These are phyloP conservation scores for Dittrichia graveolens DNA, from an alignment of 129 eudicot genomes.

Conservation along the genomic window DNA sequence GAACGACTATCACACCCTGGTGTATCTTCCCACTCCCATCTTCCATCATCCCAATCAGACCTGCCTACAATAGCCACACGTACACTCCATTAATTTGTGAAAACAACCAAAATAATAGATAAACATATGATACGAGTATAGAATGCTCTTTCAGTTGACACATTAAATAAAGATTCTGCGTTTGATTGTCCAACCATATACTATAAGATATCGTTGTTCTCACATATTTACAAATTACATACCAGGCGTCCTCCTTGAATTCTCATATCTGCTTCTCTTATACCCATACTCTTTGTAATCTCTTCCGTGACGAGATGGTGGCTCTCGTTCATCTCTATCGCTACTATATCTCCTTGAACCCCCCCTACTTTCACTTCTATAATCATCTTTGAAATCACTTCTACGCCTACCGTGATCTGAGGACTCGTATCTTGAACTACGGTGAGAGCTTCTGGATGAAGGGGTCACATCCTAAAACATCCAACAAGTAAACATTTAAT, in stretches of 20 bases:
- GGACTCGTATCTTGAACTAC: slow-evolving; percentile 46
- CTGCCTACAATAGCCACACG: slow-evolving; percentile 44
- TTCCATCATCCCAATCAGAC: slow-evolving; percentile 78
- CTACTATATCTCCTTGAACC: slow-evolving; percentile 42
- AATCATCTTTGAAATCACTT: slow-evolving; percentile 53
- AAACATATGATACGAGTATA: not conserved
- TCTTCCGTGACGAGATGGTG: slow-evolving; percentile 48
- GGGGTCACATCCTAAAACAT: slow-evolving; percentile 44
- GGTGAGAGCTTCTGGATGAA: slow-evolving; percentile 50
- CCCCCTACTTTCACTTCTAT: slow-evolving; percentile 48
- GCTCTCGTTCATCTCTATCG: slow-evolving; percentile 46
- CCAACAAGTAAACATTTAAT: slow-evolving; percentile 1
- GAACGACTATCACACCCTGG: slow-evolving; percentile 56
- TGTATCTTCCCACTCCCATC: slow-evolving; percentile 83
- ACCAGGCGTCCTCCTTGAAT: slow-evolving; percentile 82
- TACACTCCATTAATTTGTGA: not conserved
- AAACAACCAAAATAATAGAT: not conserved
- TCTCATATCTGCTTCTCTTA: slow-evolving; percentile 75
- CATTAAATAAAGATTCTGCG: not conserved
- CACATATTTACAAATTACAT: slow-evolving; percentile 17
- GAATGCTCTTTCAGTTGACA: not conserved
- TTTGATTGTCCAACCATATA: too few species aligned
- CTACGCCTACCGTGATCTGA: slow-evolving; percentile 42
- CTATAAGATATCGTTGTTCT: not conserved
- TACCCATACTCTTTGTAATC: slow-evolving; percentile 54